These are phyloP conservation scores for Capillidium rhysosporum DNA, from an alignment of 371 early-diverging fungal genomes.

Conservation along the genomic window DNA sequence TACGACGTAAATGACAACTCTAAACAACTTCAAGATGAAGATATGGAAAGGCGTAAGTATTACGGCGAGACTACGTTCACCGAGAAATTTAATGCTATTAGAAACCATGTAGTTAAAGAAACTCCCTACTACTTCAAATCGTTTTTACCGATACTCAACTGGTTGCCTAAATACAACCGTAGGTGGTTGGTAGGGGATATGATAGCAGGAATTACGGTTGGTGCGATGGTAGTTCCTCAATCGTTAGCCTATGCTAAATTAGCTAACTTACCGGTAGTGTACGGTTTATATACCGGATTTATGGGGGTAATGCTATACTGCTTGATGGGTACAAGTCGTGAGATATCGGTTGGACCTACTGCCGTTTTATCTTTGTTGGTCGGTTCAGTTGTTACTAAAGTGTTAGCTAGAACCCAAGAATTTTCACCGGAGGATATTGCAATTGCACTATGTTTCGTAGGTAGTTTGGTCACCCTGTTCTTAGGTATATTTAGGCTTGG, in stretches of 20 bases:
- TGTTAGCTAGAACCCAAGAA: background rate
- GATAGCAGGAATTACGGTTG: slow-evolving; percentile 70
- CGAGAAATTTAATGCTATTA: background rate
- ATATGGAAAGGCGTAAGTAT: background rate
- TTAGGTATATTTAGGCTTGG: slow-evolving; percentile 65
- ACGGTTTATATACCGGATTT: slow-evolving; percentile 72
- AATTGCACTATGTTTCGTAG: background rate
- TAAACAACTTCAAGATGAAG: background rate
- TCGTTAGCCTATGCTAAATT: slow-evolving; percentile 66
- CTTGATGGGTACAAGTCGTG: slow-evolving; percentile 65
- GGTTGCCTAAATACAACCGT: slow-evolving; percentile 18
- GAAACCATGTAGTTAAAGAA: background rate
- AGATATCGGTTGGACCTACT: slow-evolving; percentile 70
- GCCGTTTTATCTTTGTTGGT: slow-evolving; percentile 34
- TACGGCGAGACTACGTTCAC: background rate
- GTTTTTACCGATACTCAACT: slow-evolving; percentile 5
- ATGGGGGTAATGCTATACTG: slow-evolving; percentile 55
- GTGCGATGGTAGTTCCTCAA: slow-evolving; percentile 67
- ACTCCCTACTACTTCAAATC: slow-evolving; percentile 2
- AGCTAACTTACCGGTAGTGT: slow-evolving; percentile 59
- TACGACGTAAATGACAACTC: background rate
- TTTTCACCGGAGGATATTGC: background rate
- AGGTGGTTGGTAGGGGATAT: slow-evolving; percentile 58
- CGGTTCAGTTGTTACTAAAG: background rate
- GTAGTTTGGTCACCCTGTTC: slow-evolving; percentile 20